Evolutionary conservation across 768 basidiomycete species (phyloP).

Genomic region (Tephrocybe sp.): DNA sequence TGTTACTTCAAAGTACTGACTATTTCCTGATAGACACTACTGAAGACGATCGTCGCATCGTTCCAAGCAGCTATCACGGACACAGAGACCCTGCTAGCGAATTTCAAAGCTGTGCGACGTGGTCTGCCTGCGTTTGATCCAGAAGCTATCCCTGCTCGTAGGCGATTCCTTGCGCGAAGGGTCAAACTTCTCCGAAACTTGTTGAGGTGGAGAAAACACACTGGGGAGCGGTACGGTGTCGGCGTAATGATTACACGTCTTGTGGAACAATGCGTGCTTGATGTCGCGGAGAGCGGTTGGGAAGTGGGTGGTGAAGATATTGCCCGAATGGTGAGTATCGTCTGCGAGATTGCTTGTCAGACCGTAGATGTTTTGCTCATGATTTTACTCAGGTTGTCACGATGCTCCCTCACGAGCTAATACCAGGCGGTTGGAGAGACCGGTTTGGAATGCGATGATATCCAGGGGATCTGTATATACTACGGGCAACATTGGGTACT

Average conservation of each 20-base stretch:
- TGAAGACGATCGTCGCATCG: constrained; percentile 48
- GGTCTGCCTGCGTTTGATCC: constrained; percentile 65
- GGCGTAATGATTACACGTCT: constrained; percentile 55
- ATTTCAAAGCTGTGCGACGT: constrained; percentile 40
- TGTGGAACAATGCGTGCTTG: constrained; percentile 58
- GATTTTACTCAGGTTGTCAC: constrained; percentile 29
- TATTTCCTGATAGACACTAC: constrained; percentile 42
- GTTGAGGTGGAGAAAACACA: constrained; percentile 73
- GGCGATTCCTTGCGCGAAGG: constrained; percentile 63
- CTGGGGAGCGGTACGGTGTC: constrained; percentile 59
- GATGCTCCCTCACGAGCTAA: constrained; percentile 35
- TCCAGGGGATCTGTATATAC: neutral
- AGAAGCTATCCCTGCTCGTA: constrained; percentile 67
- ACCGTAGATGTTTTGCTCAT: neutral
- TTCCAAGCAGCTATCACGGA: constrained; percentile 61
- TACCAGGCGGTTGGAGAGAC: constrained; percentile 24
- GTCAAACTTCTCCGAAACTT: constrained; percentile 76
- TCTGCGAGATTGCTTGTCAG: constrained; percentile 3
- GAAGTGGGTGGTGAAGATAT: constrained; percentile 80
- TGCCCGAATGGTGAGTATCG: constrained; percentile 53
- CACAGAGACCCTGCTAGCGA: constrained; percentile 47
- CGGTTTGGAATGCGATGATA: constrained; percentile 18
- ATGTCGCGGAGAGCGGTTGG: constrained; percentile 77
- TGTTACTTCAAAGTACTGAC: too few species aligned
- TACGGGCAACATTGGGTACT: neutral